Percentiles rank a stretch among this genome's conserved stretches.
phyloP scores from a whole-genome alignment of 345 rosid genomes.

The Brassica rapa region DNA sequence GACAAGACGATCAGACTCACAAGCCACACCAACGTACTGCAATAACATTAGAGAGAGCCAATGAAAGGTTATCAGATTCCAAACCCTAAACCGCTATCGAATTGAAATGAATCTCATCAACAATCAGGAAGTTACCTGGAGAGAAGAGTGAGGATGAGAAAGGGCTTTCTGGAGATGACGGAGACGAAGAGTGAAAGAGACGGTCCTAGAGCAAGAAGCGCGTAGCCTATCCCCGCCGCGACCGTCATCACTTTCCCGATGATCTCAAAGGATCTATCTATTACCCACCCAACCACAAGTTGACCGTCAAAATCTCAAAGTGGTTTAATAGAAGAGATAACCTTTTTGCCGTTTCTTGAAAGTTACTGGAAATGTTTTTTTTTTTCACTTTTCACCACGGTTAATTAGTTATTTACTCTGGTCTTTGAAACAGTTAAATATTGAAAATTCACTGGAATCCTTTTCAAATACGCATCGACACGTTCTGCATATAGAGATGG shows the following conservation, averaged over 20 bases:
- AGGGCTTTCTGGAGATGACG: slow-evolving; percentile 89
- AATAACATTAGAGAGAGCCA: slow-evolving; percentile 1
- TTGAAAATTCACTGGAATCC: neutral
- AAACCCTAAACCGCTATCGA: slow-evolving; percentile 10
- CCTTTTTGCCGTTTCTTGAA: neutral
- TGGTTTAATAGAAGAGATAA: neutral
- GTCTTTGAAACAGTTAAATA: neutral
- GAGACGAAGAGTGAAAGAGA: slow-evolving; percentile 85
- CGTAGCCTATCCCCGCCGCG: slow-evolving; percentile 91
- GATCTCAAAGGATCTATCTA: neutral
- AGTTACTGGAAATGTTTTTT: neutral
- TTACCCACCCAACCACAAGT: neutral
- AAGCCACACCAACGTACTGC: slow-evolving; percentile 92
- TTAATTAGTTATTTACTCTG: neutral
- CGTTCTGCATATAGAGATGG: no score
- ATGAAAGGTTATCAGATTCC: neutral
- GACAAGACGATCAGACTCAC: slow-evolving; percentile 79
- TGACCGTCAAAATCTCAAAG: neutral
- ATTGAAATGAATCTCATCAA: neutral
- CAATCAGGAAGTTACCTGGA: slow-evolving; percentile 59
- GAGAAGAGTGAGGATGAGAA: slow-evolving; percentile 88
- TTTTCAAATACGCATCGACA: no score
- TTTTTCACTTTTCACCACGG: neutral
- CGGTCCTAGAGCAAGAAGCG: slow-evolving; percentile 82
- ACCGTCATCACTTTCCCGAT: slow-evolving; percentile 55